Base-by-base conservation (phyloP, 495 filamentous ascomycete species). In the Penicillium subrubescens region DNA sequence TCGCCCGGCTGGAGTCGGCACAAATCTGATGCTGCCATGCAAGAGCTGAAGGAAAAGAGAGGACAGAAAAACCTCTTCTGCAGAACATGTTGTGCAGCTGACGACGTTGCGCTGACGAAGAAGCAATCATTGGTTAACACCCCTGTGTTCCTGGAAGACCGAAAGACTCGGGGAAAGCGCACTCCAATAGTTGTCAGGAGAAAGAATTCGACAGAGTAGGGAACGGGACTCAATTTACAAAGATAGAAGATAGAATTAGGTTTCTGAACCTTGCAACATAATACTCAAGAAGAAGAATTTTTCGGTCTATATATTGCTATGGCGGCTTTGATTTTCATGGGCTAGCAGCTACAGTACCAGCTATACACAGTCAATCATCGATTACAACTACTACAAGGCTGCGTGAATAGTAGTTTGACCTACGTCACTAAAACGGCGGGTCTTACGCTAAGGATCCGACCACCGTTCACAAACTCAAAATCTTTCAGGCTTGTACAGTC, bases 61-160 rank as follows among this genome's bases (percentile, higher is more conserved):
- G 25, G 25, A 48, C 21, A 48, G 19, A 21, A 23, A 2, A n/a
- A 25, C n/a, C 3, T 48, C 19, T 23, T 48, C 21, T 25, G 44
- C 15, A 41, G 55, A 12, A 19, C n/a, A 17, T 46, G 52, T 17
- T 51, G 33, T 33, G 19, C 33, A 37, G 53, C 33, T 33, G 53
- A 35, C 10, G 53, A 21, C 5, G 53, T 35, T 56, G 27, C 2
- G 17, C 15, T 14, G 25, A 33, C n/a, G 17, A 21, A 35, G 8
- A 19, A 5, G 31, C 3, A 23, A 48, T 25, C 19, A 56, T 56
- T 56, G 53, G 53, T 0, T 56, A 21, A 14, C 29, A 31, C 53
- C 53, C 53, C 53, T 56, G 53, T 56, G 53, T 56, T 14, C 53
- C 53, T 56, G 53, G 11, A 15, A 33, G 27, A 54, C 31, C 19